phyloP scores from a whole-genome alignment of 495 filamentous ascomycete species.

The Margaritispora aquatica region DNA sequence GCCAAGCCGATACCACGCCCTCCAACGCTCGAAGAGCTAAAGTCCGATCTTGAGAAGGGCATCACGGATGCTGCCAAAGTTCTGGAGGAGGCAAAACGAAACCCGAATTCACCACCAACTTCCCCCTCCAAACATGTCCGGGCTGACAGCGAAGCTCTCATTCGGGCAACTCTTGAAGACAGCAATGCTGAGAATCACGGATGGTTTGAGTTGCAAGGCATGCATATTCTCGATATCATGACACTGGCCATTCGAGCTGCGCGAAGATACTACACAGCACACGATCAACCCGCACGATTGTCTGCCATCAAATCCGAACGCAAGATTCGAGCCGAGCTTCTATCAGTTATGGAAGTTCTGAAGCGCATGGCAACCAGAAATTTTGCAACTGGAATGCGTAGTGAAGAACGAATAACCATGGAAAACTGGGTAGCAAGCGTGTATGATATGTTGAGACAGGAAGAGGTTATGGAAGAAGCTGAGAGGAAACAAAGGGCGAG shows the following conservation, averaged over 20 bases:
- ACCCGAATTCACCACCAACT: slow-evolving; percentile 6
- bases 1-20: slow-evolving; percentile 82
- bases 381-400: slow-evolving; percentile 76
- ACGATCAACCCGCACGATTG: slow-evolving; percentile 75
- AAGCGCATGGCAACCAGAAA: slow-evolving; percentile 84
- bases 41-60: slow-evolving; percentile 63
- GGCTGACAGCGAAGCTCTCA: slow-evolving; percentile 11
- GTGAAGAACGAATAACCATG: slow-evolving; percentile 67
- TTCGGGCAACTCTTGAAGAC: slow-evolving; percentile 8
- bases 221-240: slow-evolving; percentile 85
- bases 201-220: slow-evolving; percentile 82
- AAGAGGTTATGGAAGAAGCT: slow-evolving; percentile 65
- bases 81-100: slow-evolving; percentile 37
- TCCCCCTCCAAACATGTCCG: slow-evolving; percentile 6
- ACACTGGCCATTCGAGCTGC: slow-evolving; percentile 92
- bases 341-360: slow-evolving; percentile 79
- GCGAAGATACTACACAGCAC: slow-evolving; percentile 88
- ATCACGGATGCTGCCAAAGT: slow-evolving; percentile 60
- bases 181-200: slow-evolving; percentile 38
- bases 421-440: slow-evolving; percentile 70
- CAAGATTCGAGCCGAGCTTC: slow-evolving; percentile 69
- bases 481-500: slow-evolving; percentile 64
- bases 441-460: slow-evolving; percentile 63
- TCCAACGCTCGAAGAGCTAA: slow-evolving; percentile 71
- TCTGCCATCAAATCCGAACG: slow-evolving; percentile 80